Conservation (phyloP, 2,329 filamentous ascomycete genomes). For the Penicillium sp. region DNA sequence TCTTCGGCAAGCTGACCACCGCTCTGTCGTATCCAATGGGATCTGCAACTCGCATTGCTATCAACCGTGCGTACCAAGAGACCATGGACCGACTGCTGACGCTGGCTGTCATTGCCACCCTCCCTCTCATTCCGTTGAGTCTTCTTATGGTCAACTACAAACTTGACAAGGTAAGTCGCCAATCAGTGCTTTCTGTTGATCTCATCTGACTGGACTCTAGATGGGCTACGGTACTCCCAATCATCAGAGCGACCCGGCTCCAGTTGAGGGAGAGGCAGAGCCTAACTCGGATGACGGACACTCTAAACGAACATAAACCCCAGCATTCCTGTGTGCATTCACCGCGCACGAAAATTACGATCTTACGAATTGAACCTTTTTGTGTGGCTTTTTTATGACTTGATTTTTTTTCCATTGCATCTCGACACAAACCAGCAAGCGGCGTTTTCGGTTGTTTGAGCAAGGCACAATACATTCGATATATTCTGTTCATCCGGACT, state of each 20-base stretch:
- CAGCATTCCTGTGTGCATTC: background rate
- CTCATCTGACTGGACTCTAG: slow-evolving; percentile 18
- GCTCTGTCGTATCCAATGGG: slow-evolving; percentile 61
- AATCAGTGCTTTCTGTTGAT: background rate
- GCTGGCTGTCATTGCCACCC: slow-evolving; percentile 53
- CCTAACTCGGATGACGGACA: slow-evolving; percentile 18
- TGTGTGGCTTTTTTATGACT: background rate
- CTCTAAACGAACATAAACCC: slow-evolving; percentile 28
- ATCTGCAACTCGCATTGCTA: slow-evolving; percentile 56
- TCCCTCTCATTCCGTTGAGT: slow-evolving; percentile 57
- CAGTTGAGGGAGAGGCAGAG: slow-evolving; percentile 16
- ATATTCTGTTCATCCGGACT: background rate
- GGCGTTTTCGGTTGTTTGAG: slow-evolving; percentile 1
- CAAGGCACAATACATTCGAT: background rate
- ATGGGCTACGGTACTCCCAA: slow-evolving; percentile 25
- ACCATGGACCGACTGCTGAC: slow-evolving; percentile 60
- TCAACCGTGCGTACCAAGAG: slow-evolving; percentile 64
- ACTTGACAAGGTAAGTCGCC: slow-evolving; percentile 49
- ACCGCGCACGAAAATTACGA: slow-evolving; percentile 10
- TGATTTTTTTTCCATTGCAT: slow-evolving; percentile 8
- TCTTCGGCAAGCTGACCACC: slow-evolving; percentile 52
- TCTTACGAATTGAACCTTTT: slow-evolving; percentile 3
- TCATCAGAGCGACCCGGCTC: slow-evolving; percentile 12
- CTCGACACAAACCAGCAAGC: slow-evolving; percentile 10
- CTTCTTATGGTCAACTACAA: slow-evolving; percentile 59